Evolutionary conservation across 495 filamentous ascomycete species (phyloP).

Genomic region (Trichocladium uniseriatum): DNA sequence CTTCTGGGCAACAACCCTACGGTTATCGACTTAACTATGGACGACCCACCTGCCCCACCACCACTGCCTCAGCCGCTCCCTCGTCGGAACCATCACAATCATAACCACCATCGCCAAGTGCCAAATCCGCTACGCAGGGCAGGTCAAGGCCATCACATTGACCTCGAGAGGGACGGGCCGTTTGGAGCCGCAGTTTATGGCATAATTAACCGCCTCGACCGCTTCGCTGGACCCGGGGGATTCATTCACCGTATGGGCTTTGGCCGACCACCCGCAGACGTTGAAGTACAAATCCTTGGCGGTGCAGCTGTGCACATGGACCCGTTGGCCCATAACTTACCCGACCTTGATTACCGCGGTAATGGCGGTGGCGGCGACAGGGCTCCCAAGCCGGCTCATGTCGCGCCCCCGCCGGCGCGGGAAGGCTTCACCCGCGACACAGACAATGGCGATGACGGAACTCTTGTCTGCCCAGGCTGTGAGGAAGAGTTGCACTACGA

Average conservation of each 20-base stretch:
- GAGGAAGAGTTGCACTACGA: slow-evolving; percentile 40
- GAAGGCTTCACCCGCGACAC: slow-evolving; percentile 37
- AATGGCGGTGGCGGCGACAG: slow-evolving; percentile 16
- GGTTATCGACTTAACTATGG: slow-evolving; percentile 33
- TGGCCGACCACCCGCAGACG: slow-evolving; percentile 1
- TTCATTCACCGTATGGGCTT: not conserved
- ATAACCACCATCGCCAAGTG: not conserved
- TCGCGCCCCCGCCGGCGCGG: slow-evolving; percentile 27
- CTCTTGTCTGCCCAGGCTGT: slow-evolving; percentile 36
- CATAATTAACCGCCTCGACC: not conserved
- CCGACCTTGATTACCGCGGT: slow-evolving; percentile 23
- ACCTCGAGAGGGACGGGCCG: not conserved
- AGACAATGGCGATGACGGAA: slow-evolving; percentile 28
- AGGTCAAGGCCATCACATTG: not conserved
- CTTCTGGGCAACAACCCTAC: slow-evolving; percentile 23
- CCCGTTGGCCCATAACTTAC: slow-evolving; percentile 21
- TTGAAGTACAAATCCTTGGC: slow-evolving; percentile 16
- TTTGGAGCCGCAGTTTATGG: not conserved
- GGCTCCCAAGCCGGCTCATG: slow-evolving; percentile 23
- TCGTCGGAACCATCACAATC: not conserved
- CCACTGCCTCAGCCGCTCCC: slow-evolving; percentile 3
- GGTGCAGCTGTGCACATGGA: slow-evolving; percentile 8
- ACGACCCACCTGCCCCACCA: slow-evolving; percentile 13
- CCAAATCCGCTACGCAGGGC: not conserved
- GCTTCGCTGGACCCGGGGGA: not conserved